Evolutionary conservation across 2,329 filamentous ascomycete genomes (phyloP).

Genomic region (Ophiognomonia clavigignenti-juglandacearum): DNA sequence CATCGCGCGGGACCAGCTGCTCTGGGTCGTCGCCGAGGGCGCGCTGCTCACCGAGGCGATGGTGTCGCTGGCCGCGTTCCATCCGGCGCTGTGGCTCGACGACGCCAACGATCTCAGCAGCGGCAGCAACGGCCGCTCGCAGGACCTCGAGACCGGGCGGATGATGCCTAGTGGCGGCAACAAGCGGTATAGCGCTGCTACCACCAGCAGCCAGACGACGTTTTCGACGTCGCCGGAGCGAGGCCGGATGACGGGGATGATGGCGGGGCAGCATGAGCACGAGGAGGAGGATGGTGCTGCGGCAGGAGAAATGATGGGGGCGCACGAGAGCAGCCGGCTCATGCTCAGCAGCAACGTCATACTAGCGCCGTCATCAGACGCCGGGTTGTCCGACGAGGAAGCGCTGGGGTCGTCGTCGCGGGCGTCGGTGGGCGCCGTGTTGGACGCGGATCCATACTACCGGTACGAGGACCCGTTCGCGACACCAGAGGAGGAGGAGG

Average conservation of each 20-base stretch:
- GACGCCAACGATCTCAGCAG: no score
- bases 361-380: slow-evolving; percentile 14
- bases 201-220: no score
- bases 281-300: not conserved
- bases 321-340: slow-evolving; percentile 7
- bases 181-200: slow-evolving; percentile 11
- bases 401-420: slow-evolving; percentile 8
- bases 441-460: slow-evolving; percentile 1
- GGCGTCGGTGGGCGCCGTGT: slow-evolving; percentile 1
- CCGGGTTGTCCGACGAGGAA: slow-evolving; percentile 5
- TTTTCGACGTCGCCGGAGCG: no score
- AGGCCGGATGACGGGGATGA: no score
- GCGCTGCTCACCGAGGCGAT: slow-evolving; percentile 25
- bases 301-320: not conserved
- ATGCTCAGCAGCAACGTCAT: slow-evolving; percentile 8
- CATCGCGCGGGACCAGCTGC: slow-evolving; percentile 21
- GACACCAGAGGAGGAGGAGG: not conserved
- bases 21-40: slow-evolving; percentile 26
- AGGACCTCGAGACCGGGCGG: not conserved
- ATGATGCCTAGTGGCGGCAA: not conserved
- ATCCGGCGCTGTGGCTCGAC: slow-evolving; percentile 22
- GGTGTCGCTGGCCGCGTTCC: slow-evolving; percentile 23
- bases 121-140: not conserved
- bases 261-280: slow-evolving; percentile 2
- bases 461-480: not conserved